These are phyloP conservation scores for Tulasnella sp. DNA, from an alignment of 768 basidiomycete genomes.

Conservation along the genomic window DNA sequence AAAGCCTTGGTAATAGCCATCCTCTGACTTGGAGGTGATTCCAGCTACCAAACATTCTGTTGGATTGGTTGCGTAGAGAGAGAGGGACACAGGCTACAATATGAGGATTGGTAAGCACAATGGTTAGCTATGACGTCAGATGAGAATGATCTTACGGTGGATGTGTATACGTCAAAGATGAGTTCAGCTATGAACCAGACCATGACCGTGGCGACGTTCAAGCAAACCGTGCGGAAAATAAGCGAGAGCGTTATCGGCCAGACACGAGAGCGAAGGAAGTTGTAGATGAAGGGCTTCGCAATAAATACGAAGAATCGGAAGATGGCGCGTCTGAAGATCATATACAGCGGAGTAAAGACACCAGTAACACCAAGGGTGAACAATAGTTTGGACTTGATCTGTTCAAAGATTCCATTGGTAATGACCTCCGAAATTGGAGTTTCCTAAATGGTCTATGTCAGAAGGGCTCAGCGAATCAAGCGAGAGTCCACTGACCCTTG, in stretches of 20 bases:
- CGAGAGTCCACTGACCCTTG: background rate
- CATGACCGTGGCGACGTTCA: constrained; percentile 39
- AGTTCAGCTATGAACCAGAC: constrained; percentile 53
- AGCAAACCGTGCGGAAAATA: constrained; percentile 35
- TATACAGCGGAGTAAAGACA: constrained; percentile 29
- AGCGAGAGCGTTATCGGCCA: constrained; percentile 23
- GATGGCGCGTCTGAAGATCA: constrained; percentile 43
- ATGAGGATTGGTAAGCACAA: background rate
- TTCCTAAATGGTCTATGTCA: too few relatives aligned
- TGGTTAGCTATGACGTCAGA: background rate
- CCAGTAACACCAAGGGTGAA: too few relatives aligned
- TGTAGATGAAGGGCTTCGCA: constrained; percentile 40
- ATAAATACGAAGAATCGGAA: constrained; percentile 31
- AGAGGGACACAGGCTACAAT: constrained; percentile 37
- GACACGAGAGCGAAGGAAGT: constrained; percentile 33
- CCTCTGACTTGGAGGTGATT: constrained; percentile 37
- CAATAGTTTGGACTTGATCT: too few relatives aligned
- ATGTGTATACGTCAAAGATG: constrained; percentile 45
- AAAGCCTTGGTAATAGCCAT: constrained; percentile 36
- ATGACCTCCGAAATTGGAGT: too few relatives aligned
- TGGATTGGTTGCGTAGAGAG: constrained; percentile 37
- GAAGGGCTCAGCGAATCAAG: too few relatives aligned
- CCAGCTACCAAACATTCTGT: constrained; percentile 51
- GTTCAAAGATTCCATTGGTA: too few relatives aligned
- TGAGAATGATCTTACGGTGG: constrained; percentile 34